phyloP scores from a whole-genome alignment of 495 filamentous ascomycete genomes.

The Aspergillus panamensis region DNA sequence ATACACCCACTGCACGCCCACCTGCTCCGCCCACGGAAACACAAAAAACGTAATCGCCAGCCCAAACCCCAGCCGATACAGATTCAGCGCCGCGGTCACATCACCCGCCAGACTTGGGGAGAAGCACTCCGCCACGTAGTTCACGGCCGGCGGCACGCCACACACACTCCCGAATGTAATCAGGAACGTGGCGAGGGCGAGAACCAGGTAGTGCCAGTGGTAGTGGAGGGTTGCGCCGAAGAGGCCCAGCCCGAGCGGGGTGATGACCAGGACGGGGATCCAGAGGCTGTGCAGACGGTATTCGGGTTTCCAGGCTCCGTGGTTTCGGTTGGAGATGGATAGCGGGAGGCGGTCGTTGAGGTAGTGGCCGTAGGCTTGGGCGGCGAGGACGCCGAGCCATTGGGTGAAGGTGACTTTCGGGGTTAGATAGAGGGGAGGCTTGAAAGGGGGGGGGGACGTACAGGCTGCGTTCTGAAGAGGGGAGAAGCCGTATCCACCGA shows the following conservation, averaged over 20 bases:
- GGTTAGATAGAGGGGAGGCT: background rate
- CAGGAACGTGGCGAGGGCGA: background rate
- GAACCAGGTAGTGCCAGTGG: background rate
- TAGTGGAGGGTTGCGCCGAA: background rate
- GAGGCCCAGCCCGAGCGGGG: background rate
- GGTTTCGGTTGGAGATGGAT: background rate
- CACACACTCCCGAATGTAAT: background rate
- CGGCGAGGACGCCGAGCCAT: background rate
- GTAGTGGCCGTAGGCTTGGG: background rate
- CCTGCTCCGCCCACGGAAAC: background rate
- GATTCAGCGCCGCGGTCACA: background rate
- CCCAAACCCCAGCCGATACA: background rate
- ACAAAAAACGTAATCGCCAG: background rate
- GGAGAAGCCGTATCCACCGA: background rate
- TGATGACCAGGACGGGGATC: background rate
- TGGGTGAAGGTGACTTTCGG: background rate
- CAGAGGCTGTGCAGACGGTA: background rate
- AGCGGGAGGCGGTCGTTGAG: background rate
- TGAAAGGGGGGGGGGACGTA: background rate
- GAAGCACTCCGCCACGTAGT: background rate
- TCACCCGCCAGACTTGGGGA: background rate
- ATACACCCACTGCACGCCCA: background rate
- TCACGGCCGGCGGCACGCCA: background rate
- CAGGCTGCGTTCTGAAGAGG: background rate
- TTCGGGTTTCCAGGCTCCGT: background rate